Base-by-base conservation (phyloP, 805 yeast genomes). In the Jamesozyma jinghongensis region DNA sequence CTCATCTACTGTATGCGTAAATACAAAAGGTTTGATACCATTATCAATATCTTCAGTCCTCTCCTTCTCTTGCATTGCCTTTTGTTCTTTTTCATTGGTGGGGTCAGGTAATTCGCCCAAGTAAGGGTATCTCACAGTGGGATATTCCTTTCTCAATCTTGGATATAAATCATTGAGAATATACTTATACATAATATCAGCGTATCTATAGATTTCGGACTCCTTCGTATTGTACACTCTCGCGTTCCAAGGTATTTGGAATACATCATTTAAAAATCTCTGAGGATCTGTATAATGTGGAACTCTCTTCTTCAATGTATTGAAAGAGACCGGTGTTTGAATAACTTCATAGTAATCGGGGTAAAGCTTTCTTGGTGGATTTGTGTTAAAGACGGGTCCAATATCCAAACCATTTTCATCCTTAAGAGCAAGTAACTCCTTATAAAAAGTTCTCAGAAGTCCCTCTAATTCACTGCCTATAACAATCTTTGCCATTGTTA, bases 181-280 rank as follows among this genome's bases (percentile, higher is more conserved):
- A 28, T 56, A 69, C 14, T 62, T 66, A 29, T 69, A 74, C 19
- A 68, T 43, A 10, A 65, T 76, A 1, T 64, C 77, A 0, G 79
- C 96, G 51, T 83, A 83, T 22, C 69, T 68, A 62, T 83, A 82
- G 40, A 82, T 81, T 18, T 67, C 65, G 1, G 87, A 76, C 6
- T 72, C 78, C 45, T 76, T 79, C 41, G 78, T 77, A 61, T 90
- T 88, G 62, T 81, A 90, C 36, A 79, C 74, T 44, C 83, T 74
- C 1, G 97, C 97, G 56, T 90, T 90, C 87, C 94, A 85, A 0
- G 85, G 73, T 39, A 90, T 84, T 60, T 85, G 94, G 1, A 81
- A 85, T 43, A 88, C 57, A 58, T 88, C 96, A 45, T 68, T 72
- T 29, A 90, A 66, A 56, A 87, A 87, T 36, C 76, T 80, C 51